phyloP scores from a whole-genome alignment of 2,329 filamentous ascomycete genomes.

The Ophioceras dolichostomum region DNA sequence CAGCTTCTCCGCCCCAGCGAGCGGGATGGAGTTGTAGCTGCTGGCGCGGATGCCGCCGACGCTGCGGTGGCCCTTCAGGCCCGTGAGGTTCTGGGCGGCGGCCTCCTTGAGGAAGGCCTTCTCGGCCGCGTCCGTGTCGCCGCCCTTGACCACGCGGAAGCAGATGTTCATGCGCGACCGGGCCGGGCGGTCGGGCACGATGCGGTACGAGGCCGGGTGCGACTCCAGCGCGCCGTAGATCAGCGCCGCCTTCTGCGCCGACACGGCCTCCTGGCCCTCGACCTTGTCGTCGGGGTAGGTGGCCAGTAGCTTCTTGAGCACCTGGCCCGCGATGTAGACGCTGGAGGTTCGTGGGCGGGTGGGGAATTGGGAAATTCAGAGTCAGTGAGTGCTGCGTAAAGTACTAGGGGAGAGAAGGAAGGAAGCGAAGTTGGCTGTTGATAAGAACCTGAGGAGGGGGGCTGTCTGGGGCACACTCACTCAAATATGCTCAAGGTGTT shows the following conservation, averaged over 20 bases:
- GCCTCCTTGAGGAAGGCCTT: slow-evolving; percentile 68
- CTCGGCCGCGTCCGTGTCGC: slow-evolving; percentile 57
- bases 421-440: no score
- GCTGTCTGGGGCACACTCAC: slow-evolving; percentile 32
- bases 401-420: not conserved
- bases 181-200: slow-evolving; percentile 63
- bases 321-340: slow-evolving; percentile 81
- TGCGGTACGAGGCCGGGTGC: slow-evolving; percentile 56
- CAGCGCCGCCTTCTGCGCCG: slow-evolving; percentile 60
- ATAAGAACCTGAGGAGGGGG: not conserved
- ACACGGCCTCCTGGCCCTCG: slow-evolving; percentile 60
- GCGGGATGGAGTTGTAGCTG: slow-evolving; percentile 79
- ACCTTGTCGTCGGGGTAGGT: slow-evolving; percentile 55
- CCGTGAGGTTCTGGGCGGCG: slow-evolving; percentile 55
- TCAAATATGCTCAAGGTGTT: slow-evolving; percentile 93
- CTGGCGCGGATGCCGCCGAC: slow-evolving; percentile 77
- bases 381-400: not conserved
- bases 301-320: slow-evolving; percentile 63
- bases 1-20: slow-evolving; percentile 56
- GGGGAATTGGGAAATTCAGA: not conserved
- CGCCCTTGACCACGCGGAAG: slow-evolving; percentile 57
- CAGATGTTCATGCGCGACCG: slow-evolving; percentile 93
- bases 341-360: slow-evolving; percentile 22
- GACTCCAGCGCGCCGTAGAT: slow-evolving; percentile 72
- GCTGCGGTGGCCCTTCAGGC: slow-evolving; percentile 78